These are phyloP conservation scores for Medicago arabica DNA, from an alignment of 306 rosid species.

Conservation along the genomic window DNA sequence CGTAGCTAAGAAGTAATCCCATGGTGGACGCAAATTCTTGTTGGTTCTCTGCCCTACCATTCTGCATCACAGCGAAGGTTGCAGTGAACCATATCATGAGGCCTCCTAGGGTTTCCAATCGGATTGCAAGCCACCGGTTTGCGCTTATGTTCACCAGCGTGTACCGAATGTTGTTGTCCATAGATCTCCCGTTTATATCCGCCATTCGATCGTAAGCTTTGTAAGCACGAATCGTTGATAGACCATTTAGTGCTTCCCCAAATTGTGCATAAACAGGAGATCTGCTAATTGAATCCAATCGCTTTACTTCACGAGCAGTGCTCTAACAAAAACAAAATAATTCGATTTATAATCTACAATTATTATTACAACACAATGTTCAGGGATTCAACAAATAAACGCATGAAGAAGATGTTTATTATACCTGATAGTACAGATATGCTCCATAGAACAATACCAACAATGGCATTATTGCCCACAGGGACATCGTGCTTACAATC, in stretches of 20 bases:
- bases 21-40: slow-evolving; percentile 78
- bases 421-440: slow-evolving; percentile 90
- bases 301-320: slow-evolving; percentile 92
- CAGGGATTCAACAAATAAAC: slow-evolving; percentile 27
- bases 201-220: slow-evolving; percentile 96
- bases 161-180: slow-evolving; percentile 91
- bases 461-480: slow-evolving; percentile 97
- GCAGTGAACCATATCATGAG: slow-evolving; percentile 93
- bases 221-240: slow-evolving; percentile 86
- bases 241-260: slow-evolving; percentile 93
- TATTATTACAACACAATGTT: slow-evolving; percentile 10
- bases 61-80: slow-evolving; percentile 89
- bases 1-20: slow-evolving; percentile 93
- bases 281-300: slow-evolving; percentile 89
- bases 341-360: slow-evolving; percentile 8
- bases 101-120: slow-evolving; percentile 90
- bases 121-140: slow-evolving; percentile 80
- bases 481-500: slow-evolving; percentile 89
- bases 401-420: slow-evolving; percentile 26
- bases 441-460: slow-evolving; percentile 82
- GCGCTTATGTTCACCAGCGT: slow-evolving; percentile 69
- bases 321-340: slow-evolving; percentile 60
- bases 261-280: slow-evolving; percentile 98
- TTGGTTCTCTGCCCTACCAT: slow-evolving; percentile 72
- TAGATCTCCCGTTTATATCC: slow-evolving; percentile 78